These are phyloP conservation scores for Globisporangium ultimum DNA, from an alignment of 352 stramenopile genomes.

Conservation along the genomic window DNA sequence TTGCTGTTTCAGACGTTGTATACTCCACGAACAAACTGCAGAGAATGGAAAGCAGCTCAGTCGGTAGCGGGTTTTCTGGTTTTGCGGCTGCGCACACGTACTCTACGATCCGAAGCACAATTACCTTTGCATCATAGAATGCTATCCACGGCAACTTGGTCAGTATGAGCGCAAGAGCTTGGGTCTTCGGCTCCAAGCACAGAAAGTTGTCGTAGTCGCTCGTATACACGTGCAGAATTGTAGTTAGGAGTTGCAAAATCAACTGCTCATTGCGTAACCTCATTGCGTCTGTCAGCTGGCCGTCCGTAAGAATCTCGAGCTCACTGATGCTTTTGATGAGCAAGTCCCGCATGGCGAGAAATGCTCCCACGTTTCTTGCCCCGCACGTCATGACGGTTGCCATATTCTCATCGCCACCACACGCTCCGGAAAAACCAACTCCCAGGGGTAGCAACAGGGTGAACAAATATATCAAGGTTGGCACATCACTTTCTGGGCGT, in stretches of 20 bases:
- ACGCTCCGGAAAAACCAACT: conserved; percentile 32
- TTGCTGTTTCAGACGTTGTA: conserved; percentile 25
- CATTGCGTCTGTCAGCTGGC: conserved; percentile 3
- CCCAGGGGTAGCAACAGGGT: conserved; percentile 58
- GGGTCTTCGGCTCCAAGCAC: conserved; percentile 65
- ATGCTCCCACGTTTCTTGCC: conserved; percentile 60
- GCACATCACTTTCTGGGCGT: conserved; percentile 37
- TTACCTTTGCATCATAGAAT: conserved; percentile 58
- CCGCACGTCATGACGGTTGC: conserved; percentile 37
- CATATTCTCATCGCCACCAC: conserved; percentile 34
- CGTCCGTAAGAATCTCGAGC: conserved; percentile 12
- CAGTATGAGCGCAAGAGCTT: conserved; percentile 62
- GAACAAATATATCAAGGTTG: conserved; percentile 47
- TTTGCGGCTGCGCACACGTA: conserved; percentile 64
- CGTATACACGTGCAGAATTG: conserved; percentile 68
- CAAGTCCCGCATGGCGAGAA: conserved; percentile 64
- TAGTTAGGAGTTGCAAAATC: conserved; percentile 58
- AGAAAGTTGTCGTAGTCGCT: conserved; percentile 71
- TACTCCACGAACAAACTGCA: conserved; percentile 64
- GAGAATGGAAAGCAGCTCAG: conserved; percentile 62
- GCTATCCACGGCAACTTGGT: conserved; percentile 53
- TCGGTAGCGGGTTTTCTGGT: conserved; percentile 34
- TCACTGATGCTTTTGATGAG: conserved; percentile 46
- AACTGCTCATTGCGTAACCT: conserved; percentile 38
- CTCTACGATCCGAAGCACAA: conserved; percentile 75